phyloP scores from a whole-genome alignment of 2,329 filamentous ascomycete species.

The Trichoderma guizhouense region DNA sequence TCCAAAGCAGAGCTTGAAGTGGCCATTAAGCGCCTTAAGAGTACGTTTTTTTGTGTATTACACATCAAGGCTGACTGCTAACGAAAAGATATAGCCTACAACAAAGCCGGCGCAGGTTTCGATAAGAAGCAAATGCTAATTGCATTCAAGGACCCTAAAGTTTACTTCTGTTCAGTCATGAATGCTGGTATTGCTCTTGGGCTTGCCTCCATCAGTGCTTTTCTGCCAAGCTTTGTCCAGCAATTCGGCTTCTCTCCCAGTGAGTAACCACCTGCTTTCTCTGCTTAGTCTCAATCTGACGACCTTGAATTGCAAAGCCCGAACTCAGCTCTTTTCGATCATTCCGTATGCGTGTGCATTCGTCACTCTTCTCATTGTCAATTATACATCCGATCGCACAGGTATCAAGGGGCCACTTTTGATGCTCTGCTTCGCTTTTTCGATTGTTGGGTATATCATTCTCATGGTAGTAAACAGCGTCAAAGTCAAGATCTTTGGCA shows the following conservation, averaged over 20 bases:
- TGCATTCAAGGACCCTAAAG: not conserved
- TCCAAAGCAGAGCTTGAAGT: not conserved
- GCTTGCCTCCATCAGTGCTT: not conserved
- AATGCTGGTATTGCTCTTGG: not conserved
- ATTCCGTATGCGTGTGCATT: slow-evolving; percentile 1
- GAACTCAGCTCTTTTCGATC: not conserved
- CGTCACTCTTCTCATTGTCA: not conserved
- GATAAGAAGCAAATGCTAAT: not conserved
- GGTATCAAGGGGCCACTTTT: not conserved
- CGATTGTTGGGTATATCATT: not conserved
- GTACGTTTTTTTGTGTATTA: not conserved
- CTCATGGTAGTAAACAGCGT: not conserved
- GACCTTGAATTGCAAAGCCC: not conserved
- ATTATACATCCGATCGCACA: not conserved
- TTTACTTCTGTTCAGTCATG: not conserved
- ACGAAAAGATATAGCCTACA: not conserved
- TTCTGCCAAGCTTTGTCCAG: not conserved
- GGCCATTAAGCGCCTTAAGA: not conserved
- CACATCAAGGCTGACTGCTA: not conserved
- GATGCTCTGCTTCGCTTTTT: not conserved
- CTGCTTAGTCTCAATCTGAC: not conserved
- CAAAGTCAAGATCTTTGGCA: not conserved
- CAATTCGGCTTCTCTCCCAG: not conserved
- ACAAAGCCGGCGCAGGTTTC: not conserved
- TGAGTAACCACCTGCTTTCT: not conserved